A percentile compares a stretch with the other conserved stretches of the same genome.
Evolutionary conservation across 2,329 filamentous ascomycete genomes (phyloP).

Genomic region (Thermothelomyces thermophilus): DNA sequence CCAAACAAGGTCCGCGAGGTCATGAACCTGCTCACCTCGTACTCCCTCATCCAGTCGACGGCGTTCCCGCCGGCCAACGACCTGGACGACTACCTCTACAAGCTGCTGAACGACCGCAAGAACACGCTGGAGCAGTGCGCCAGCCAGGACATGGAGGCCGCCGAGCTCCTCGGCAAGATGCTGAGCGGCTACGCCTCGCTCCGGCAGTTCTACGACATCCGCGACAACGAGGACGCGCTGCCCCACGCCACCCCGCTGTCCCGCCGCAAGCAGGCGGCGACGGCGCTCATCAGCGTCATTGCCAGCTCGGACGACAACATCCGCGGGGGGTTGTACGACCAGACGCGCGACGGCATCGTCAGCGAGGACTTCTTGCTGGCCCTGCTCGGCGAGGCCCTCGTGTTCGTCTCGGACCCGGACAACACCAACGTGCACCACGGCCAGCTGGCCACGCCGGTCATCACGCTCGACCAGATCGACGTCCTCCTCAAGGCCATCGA

Average conservation of each 20-base stretch:
- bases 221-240: constrained; percentile 48
- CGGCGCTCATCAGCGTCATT: constrained; percentile 74
- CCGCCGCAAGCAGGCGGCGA: constrained; percentile 65
- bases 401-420: constrained; percentile 54
- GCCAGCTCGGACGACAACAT: constrained; percentile 85
- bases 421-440: constrained; percentile 20
- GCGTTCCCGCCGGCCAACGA: constrained; percentile 66
- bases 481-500: constrained; percentile 70
- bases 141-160: constrained; percentile 70
- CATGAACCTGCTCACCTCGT: constrained; percentile 77
- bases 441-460: constrained; percentile 42
- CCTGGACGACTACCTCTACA: constrained; percentile 65
- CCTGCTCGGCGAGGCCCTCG: constrained; percentile 74
- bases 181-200: constrained; percentile 90
- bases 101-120: constrained; percentile 65
- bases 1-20: constrained; percentile 75
- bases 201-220: constrained; percentile 82
- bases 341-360: constrained; percentile 71
- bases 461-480: constrained; percentile 68
- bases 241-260: constrained; percentile 46
- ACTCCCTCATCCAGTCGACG: constrained; percentile 77
- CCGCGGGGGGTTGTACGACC: constrained; percentile 82
- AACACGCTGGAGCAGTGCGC: constrained; percentile 65
- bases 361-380: constrained; percentile 81
- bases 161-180: constrained; percentile 74